Evolutionary conservation across 2,329 filamentous ascomycete species (phyloP), one percentile per base, ranked within the genome.

Genomic region (Teratosphaeria pseudoeucalypti): DNA sequence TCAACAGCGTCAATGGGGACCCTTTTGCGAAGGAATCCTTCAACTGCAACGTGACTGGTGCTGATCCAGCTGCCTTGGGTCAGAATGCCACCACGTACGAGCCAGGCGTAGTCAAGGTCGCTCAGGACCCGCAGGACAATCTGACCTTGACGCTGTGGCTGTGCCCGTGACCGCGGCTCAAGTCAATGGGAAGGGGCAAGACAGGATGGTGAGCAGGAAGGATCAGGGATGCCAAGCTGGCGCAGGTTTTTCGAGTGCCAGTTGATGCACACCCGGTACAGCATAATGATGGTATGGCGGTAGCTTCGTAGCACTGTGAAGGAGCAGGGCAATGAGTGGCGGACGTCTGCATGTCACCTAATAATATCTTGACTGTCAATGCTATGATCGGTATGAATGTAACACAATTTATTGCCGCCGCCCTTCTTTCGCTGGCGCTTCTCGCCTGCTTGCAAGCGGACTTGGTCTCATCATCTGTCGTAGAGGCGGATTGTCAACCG

Each of bases 1-100:
- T 71, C 39, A 65, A 60, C 60, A 63, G 60, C n/a, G 59, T 64
- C 14, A 60, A 67, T 34, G 68, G 68, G 7, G 65, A 70, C 56
- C 66, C 68, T 0, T 66, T 71, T 52, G 63, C 58, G 14, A 59
- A 60, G 10, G 34, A 64, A 54, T 55, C 57, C 29, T 67, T 65
- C 57, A 65, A 60, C 53, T 60, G 71, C n/a, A 64, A 58, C 14
- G 61, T 60, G 27, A 57, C 34, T 37, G 62, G 43, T 23, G 43
- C 43, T 19, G 43, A 49, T 49, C 43, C 43, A 11, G 43, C 23
- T 14, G 55, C 59, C 43, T 37, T 34, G 26, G 61, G 61, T 32
- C 55, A 57, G 19, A 58, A 58, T 10, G 57, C 57, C 27, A 61
- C 43, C 55, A 58, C 32, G 14, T 55, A 43, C 52, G n/a, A 47